Evolutionary conservation across 1,284 basidiomycete species (phyloP), one percentile per base, ranked within the genome.

Genomic region (Ganoderma sp.): DNA sequence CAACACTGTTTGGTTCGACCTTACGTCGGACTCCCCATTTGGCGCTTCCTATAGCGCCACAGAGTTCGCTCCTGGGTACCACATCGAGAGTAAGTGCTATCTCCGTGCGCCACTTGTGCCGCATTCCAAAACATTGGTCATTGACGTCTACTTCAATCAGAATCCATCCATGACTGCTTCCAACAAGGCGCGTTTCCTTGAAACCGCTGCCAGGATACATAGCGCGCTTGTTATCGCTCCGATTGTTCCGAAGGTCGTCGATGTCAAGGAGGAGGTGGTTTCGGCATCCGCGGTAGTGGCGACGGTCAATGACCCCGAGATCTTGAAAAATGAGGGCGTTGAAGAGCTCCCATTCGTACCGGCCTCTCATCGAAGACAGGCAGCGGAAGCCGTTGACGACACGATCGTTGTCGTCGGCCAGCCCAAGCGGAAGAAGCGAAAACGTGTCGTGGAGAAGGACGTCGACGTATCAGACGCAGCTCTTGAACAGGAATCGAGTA

Each of bases 341-440:
- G 58, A 41, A 15, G 90, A 93, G 77, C 85, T 93, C 8, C 86
- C 91, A 7, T 93, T 88, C 72, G 81, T 93, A n/a, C 90, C 91
- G 65, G 83, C 86, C 3, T 77, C 84, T 8, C 84, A 87, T 75
- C 84, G 72, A 85, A 54, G 79, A 79, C 64, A 69, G 71, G 7
- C 64, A 54, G 62, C 57, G 69, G 76, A 79, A 34, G 77, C 81
- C 14, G 81, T 83, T 41, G 85, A 85, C 66, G 91, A 93, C 75
- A 83, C 88, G 0, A 89, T 94, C 67, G 85, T 94, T 5, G 83
- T 90, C 9, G 91, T 93, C 22, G 91, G 90, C 4, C 88, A 89
- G 74, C 80, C 82, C 43, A 81, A 83, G 63, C 81, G 84, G 73
- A 88, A 85, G 79, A 91, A 91, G 76, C 83, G 87, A 58, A 90